A percentile compares a stretch with the other conserved stretches of the same genome.
These are phyloP conservation scores for Haberlea rhodopensis DNA, from an alignment of 257 asterid species.

Conservation along the genomic window DNA sequence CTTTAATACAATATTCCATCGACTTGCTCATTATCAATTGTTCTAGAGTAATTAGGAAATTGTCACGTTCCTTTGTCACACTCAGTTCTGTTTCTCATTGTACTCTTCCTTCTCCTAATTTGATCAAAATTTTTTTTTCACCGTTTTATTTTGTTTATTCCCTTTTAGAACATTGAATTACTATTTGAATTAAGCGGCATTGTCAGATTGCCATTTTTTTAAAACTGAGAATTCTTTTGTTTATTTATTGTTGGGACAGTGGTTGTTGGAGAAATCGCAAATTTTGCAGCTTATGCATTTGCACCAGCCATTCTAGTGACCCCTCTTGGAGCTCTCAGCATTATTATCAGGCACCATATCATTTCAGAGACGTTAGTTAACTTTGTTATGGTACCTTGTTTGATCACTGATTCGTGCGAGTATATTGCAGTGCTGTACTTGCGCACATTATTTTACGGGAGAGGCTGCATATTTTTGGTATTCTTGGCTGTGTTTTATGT, in stretches of 20 bases:
- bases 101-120: background rate
- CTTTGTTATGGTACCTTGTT: slow-evolving; percentile 22
- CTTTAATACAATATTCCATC: background rate
- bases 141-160: background rate
- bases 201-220: slow-evolving; percentile 16
- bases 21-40: background rate
- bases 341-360: slow-evolving; percentile 80
- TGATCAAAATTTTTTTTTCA: slow-evolving; percentile 8
- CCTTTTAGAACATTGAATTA: background rate
- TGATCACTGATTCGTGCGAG: slow-evolving; percentile 34
- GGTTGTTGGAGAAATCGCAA: slow-evolving; percentile 96
- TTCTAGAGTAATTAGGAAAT: background rate
- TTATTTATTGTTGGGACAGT: slow-evolving; percentile 51
- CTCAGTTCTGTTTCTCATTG: background rate
- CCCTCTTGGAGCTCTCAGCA: slow-evolving; percentile 99
- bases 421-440: slow-evolving; percentile 80
- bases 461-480: slow-evolving; percentile 79
- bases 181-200: background rate
- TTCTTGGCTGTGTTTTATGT: slow-evolving; percentile 95
- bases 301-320: slow-evolving; percentile 98
- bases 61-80: background rate
- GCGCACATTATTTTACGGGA: slow-evolving; percentile 85
- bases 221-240: slow-evolving; percentile 10
- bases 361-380: slow-evolving; percentile 23
- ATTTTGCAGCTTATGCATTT: slow-evolving; percentile 99